Evolutionary conservation across 1,284 basidiomycete genomes (phyloP).

Genomic region (Lignosus rhinocerotis): DNA sequence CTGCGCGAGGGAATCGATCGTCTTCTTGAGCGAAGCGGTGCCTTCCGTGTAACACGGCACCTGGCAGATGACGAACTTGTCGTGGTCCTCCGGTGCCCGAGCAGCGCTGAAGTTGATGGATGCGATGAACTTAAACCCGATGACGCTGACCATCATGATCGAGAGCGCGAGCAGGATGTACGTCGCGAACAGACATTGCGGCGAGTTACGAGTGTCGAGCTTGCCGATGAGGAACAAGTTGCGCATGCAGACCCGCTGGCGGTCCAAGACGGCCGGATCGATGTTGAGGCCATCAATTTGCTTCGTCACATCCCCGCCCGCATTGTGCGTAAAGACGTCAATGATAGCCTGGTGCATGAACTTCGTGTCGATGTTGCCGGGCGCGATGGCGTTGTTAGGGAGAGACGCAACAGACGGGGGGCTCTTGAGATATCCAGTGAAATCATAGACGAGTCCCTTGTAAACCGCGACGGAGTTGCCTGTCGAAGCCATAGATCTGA

Average conservation of each 20-base stretch:
- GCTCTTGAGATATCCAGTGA: slow-evolving; percentile 74
- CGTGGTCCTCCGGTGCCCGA: slow-evolving; percentile 92
- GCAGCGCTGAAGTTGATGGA: slow-evolving; percentile 86
- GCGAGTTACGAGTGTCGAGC: slow-evolving; percentile 89
- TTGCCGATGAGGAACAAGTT: slow-evolving; percentile 93
- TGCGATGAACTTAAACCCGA: slow-evolving; percentile 98
- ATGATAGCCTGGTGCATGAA: slow-evolving; percentile 83
- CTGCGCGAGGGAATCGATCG: slow-evolving; percentile 93
- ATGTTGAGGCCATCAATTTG: slow-evolving; percentile 70
- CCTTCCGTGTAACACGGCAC: slow-evolving; percentile 99
- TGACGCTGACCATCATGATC: slow-evolving; percentile 91
- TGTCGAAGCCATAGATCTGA: slow-evolving; percentile 69
- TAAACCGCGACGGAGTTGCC: slow-evolving; percentile 79
- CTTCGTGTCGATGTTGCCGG: slow-evolving; percentile 55
- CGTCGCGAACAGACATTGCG: slow-evolving; percentile 89
- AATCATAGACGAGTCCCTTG: slow-evolving; percentile 85
- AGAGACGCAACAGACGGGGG: slow-evolving; percentile 56
- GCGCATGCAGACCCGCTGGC: slow-evolving; percentile 87
- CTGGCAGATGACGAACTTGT: slow-evolving; percentile 99
- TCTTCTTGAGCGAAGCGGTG: slow-evolving; percentile 82
- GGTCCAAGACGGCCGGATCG: slow-evolving; percentile 62
- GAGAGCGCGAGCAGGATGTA: slow-evolving; percentile 92
- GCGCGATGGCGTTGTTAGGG: slow-evolving; percentile 50
- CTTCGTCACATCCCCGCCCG: slow-evolving; percentile 87
- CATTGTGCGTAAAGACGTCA: slow-evolving; percentile 80